phyloP scores from a whole-genome alignment of 2,329 filamentous ascomycete species.

The Blastomyces emzantsi region DNA sequence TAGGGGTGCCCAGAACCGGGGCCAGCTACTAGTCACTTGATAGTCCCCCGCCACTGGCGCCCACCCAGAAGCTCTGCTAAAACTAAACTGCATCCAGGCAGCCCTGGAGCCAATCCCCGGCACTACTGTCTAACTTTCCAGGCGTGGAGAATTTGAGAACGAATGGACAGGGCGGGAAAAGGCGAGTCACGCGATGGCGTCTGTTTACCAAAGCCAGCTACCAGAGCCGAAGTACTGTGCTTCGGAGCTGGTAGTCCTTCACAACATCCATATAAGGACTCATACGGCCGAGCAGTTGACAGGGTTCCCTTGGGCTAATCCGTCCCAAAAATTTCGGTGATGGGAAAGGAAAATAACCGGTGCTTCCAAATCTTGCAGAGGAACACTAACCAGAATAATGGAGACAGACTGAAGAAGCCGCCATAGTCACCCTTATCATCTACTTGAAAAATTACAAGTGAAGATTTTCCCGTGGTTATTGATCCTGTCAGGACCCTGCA shows the following conservation, averaged over 20 bases:
- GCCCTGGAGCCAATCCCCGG: background rate
- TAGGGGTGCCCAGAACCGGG: background rate
- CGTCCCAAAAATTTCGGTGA: background rate
- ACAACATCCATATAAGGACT: background rate
- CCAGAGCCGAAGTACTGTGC: background rate
- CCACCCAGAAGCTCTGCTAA: background rate
- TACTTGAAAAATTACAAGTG: background rate
- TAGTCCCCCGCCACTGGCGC: background rate
- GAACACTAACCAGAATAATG: background rate
- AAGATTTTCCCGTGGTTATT: background rate
- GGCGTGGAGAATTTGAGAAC: no score
- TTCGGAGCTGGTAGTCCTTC: background rate
- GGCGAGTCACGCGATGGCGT: background rate
- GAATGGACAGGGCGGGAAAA: no score
- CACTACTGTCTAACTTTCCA: background rate
- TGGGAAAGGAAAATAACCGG: background rate
- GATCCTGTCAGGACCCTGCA: background rate
- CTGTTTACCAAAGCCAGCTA: background rate
- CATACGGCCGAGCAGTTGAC: background rate
- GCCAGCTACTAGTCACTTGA: background rate
- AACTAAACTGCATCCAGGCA: background rate
- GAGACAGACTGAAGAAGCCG: background rate
- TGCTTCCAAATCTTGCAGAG: background rate
- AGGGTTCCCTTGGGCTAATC: background rate
- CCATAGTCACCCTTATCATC: background rate